Base-by-base conservation (phyloP, 1,139 yeast species). In the Sugiyamaella novakii region DNA sequence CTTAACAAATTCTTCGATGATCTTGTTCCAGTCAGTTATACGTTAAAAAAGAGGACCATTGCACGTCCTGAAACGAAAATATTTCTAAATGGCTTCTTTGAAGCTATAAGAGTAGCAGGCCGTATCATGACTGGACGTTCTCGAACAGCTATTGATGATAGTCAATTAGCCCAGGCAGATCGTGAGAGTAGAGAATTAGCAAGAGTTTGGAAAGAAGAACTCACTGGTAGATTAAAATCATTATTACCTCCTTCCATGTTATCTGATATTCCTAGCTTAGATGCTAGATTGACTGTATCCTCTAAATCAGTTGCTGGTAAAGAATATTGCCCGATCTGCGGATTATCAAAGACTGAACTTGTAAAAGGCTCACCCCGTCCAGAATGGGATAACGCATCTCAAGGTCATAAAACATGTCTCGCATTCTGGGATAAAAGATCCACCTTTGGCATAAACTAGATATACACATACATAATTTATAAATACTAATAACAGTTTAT, bases 81-180 rank as follows among this genome's bases (percentile, higher is more conserved):
- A 21, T 62, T 62, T 43, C 41, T 62, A 1, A 43, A 46, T 3
- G 62, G 61, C 0, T 59, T 52, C 37, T 42, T 59, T 21, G 61
- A 58, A 28, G 48, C 59, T 1, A 44, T 59, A 5, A 41, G 43
- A 14, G 54, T 62, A 6, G 59, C 57, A 1, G 54, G 59, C 1
- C 49, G 58, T 17, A 52, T 62, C 29, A 56, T 60, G 57, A 59
- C 60, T 11, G 66, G 66, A 5, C 50, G 66, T 10, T 40, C 54
- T 28, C 54, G 64, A 3, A 49, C 54, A 2, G 43, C 54, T 12
- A 50, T 40, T 6, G 49, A 49, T 25, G 40, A 43, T 2, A 33
- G 42, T 10, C 51, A 51, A 37, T 41, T 44, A 17, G 42, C 41
- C 11, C 47, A 47, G 6, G 53, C 62, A 1, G 61, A 58, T 34